Base-by-base conservation (phyloP, 2,329 filamentous ascomycete genomes). In the Nannizziopsis arthrosporioides region DNA sequence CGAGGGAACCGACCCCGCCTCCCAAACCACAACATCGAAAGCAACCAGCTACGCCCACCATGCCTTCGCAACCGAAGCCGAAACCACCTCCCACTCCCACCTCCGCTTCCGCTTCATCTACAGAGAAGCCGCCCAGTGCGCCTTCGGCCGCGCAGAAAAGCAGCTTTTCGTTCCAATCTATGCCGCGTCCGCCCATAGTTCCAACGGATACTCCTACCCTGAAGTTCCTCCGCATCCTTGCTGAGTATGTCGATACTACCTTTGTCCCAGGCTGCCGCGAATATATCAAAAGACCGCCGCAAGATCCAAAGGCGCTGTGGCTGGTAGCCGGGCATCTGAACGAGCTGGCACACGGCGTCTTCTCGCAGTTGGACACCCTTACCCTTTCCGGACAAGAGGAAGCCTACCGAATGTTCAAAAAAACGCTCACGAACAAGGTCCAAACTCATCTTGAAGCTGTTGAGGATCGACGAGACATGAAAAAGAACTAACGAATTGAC, bases 301-400 rank as follows among this genome's bases (percentile, higher is more conserved):
- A 55, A 0, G 68, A 72, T 8, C 38, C 53, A 5, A 67, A 69
- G 53, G 57, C 60, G 31, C 62, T 67, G 32, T 64, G 65, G 18
- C 67, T 65, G 47, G 69, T 72, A 53, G 62, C 71, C 51, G 66
- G 63, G 50, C 68, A 64, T 44, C 54, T 73, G 39, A 65, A 59
- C 47, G 70, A 72, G 57, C 68, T 62, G 64, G 71, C 9, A 60
- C 14, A 67, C 72, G 54, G 59, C 72, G 12, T 57, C 70, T 73
- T 49, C 70, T 70, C 74, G 64, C 93, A 4, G 83, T 30, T n/a
- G 11, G 45, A 47, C 17, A 78, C 84, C 5, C 68, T 95, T 10
- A 82, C 92, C 54, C 69, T 72, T 2, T 85, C 93, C 57, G 80
- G 84, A 62, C 63, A 73, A 5, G 76, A 80, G 52, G 72, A 81